These are phyloP conservation scores for Colletotrichum trifolii DNA, from an alignment of 2,329 filamentous ascomycete species.

Conservation along the genomic window DNA sequence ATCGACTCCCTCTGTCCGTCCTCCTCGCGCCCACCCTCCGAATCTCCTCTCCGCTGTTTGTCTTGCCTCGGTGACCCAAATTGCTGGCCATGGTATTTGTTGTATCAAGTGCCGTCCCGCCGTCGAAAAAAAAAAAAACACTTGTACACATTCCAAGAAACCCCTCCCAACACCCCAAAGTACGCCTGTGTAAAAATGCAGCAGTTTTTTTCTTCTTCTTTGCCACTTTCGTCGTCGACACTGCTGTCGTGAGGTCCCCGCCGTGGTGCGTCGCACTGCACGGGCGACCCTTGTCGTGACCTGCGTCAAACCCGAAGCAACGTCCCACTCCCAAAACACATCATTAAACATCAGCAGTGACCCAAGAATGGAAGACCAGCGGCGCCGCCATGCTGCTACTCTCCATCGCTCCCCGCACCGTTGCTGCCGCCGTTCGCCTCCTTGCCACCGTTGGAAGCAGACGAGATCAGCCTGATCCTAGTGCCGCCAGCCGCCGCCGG, in stretches of 20 bases:
- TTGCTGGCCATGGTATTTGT: slow-evolving; percentile 42
- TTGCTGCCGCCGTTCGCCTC: slow-evolving; percentile 46
- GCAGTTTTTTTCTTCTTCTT: not conserved
- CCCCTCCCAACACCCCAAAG: slow-evolving; percentile 27
- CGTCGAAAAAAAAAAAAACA: slow-evolving; percentile 15
- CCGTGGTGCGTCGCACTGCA: slow-evolving; percentile 5
- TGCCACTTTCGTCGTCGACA: slow-evolving; percentile 3
- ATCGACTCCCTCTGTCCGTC: not conserved
- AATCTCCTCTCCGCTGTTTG: slow-evolving; percentile 10
- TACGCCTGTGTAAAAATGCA: slow-evolving; percentile 35
- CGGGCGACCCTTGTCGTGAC: slow-evolving; percentile 31
- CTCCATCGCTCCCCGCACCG: slow-evolving; percentile 64
- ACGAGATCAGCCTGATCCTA: slow-evolving; percentile 76
- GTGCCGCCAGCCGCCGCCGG: slow-evolving; percentile 62
- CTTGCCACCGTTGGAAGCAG: slow-evolving; percentile 48
- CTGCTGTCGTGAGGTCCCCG: slow-evolving; percentile 14
- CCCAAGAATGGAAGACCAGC: not conserved
- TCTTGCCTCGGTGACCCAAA: slow-evolving; percentile 9
- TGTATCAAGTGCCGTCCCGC: slow-evolving; percentile 38
- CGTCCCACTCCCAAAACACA: slow-evolving; percentile 10
- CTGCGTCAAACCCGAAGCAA: slow-evolving; percentile 34
- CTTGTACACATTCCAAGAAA: slow-evolving; percentile 38
- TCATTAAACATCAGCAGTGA: slow-evolving; percentile 25
- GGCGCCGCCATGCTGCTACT: slow-evolving; percentile 45
- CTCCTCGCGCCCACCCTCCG: slow-evolving; percentile 10